Conservation (phyloP, 768 basidiomycete genomes). For the Collybia nuda region DNA sequence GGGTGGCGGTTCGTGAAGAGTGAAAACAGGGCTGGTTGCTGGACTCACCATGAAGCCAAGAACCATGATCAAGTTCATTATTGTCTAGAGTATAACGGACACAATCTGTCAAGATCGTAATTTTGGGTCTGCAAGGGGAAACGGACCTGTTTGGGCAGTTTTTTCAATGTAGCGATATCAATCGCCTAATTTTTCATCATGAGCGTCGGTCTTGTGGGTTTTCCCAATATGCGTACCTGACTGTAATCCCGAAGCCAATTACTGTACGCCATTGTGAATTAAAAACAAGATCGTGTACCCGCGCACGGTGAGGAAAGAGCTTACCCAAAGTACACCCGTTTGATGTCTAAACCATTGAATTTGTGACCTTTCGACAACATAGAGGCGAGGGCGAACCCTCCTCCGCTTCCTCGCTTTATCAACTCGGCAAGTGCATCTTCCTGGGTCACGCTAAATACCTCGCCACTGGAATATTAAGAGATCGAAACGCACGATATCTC, state of each 20-base stretch:
- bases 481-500: slow-evolving; percentile 67
- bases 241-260: slow-evolving; percentile 92
- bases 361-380: slow-evolving; percentile 64
- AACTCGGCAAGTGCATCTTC: slow-evolving; percentile 70
- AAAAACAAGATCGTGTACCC: slow-evolving; percentile 1
- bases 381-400: slow-evolving; percentile 57
- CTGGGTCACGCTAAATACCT: slow-evolving; percentile 29
- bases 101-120: not conserved
- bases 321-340: slow-evolving; percentile 81
- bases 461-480: slow-evolving; percentile 3
- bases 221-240: slow-evolving; percentile 39
- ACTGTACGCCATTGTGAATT: slow-evolving; percentile 28
- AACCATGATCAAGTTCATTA: slow-evolving; percentile 85
- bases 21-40: not conserved
- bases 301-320: slow-evolving; percentile 14
- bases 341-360: slow-evolving; percentile 79
- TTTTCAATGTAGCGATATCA: slow-evolving; percentile 78
- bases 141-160: slow-evolving; percentile 63
- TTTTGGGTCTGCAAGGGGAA: not conserved
- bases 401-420: slow-evolving; percentile 52
- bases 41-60: slow-evolving; percentile 80
- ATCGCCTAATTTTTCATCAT: slow-evolving; percentile 53
- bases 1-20: not conserved
- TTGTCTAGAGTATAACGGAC: slow-evolving; percentile 51
- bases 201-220: not conserved